Evolutionary conservation across 768 basidiomycete genomes (phyloP), one percentile per base, ranked within the genome.

Genomic region (Russula sp.): DNA sequence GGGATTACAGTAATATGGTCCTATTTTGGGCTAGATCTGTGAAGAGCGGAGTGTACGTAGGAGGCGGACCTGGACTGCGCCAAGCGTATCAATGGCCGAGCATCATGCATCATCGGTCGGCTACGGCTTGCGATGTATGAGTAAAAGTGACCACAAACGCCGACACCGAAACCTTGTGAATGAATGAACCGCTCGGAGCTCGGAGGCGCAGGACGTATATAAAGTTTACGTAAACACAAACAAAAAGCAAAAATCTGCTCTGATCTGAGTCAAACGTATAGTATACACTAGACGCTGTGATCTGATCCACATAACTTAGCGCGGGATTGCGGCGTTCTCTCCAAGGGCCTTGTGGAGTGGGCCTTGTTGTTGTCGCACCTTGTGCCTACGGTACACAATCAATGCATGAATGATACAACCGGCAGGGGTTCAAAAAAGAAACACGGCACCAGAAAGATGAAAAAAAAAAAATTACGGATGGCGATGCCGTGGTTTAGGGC

Each of bases 11-110:
- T 53, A 54, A 28, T 40, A 53, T n/a, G n/a, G 52, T 26, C 63
- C 44, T 26, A n/a, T 49, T 64, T 48, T 9, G 26, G 61, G 46
- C 34, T 48, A 49, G 61, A 56, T 62, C 55, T 48, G 58, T 34
- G 32, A 16, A 49, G 36, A 26, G 38, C 32, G 61, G 42, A 44
- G 24, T 44, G 26, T 61, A 44, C 30, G 50, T 30, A 22, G 48
- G 34, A 24, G 20, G 42, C 0, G 9, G 20, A 22, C 40, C 48
- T 18, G 14, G 24, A 13, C 24, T 56, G 38, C 30, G 61, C 52
- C 24, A 38, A 46, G 42, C 36, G 16, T 52, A 57, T 52, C 62
- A 40, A 63, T 38, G 50, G n/a, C 9, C 22, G 13, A 24, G 22
- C 26, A 50, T 16, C 49, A 16, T n/a, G n/a, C n/a, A n/a, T n/a